phyloP scores from a whole-genome alignment of 805 yeast species.

The Sugiyamaella floridensis region DNA sequence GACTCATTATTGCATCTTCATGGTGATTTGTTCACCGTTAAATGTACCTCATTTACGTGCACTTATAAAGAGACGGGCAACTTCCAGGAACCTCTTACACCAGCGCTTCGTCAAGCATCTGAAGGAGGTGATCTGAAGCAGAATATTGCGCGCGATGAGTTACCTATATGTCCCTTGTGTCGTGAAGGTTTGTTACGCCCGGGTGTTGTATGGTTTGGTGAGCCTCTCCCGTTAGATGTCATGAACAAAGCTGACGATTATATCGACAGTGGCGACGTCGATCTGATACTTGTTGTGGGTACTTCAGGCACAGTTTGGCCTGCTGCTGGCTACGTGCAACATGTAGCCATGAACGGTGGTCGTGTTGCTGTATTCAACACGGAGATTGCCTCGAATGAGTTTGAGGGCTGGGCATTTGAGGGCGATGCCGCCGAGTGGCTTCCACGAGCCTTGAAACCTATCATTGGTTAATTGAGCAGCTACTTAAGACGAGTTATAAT shows the following conservation, averaged over 20 bases:
- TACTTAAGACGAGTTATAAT: not conserved
- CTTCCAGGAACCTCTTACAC: slow-evolving; percentile 52
- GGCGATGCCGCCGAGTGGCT: slow-evolving; percentile 75
- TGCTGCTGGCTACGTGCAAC: slow-evolving; percentile 82
- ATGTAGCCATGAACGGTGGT: slow-evolving; percentile 67
- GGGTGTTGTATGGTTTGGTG: slow-evolving; percentile 96
- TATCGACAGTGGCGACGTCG: slow-evolving; percentile 50
- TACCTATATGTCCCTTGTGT: slow-evolving; percentile 78
- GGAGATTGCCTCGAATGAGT: slow-evolving; percentile 42
- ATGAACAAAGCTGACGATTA: slow-evolving; percentile 68
- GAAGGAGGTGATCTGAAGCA: slow-evolving; percentile 21
- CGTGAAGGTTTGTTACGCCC: slow-evolving; percentile 65
- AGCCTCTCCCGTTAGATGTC: slow-evolving; percentile 58
- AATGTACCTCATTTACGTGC: slow-evolving; percentile 73
- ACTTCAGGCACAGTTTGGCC: slow-evolving; percentile 87
- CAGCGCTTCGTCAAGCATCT: slow-evolving; percentile 36
- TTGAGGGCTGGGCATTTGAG: slow-evolving; percentile 58
- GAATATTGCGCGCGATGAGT: slow-evolving; percentile 41
- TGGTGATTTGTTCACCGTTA: slow-evolving; percentile 67
- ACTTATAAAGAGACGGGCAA: slow-evolving; percentile 48
- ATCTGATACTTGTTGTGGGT: slow-evolving; percentile 74
- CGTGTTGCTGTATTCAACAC: slow-evolving; percentile 79
- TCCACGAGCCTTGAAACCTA: slow-evolving; percentile 56
- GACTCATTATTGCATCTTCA: slow-evolving; percentile 60
- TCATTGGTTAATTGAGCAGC: slow-evolving; percentile 23